Evolutionary conservation across 2,329 filamentous ascomycete species (phyloP), one percentile per base, ranked within the genome.

Genomic region (Diaporthe ampelina): DNA sequence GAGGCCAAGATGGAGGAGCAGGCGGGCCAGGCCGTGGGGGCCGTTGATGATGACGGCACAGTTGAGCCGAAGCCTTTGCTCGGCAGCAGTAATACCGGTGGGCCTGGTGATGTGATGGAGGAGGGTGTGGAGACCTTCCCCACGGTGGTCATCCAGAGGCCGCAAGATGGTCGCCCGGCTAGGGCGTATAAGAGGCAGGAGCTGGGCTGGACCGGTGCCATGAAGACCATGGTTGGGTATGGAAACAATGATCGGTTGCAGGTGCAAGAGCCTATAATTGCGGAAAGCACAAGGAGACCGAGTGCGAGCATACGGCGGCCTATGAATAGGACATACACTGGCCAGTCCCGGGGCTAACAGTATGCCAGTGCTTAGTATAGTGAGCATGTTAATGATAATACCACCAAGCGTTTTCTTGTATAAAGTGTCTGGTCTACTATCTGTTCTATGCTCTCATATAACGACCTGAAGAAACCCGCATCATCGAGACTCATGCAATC

Each of bases 1-100:
- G 63, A 67, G 29, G 63, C 45, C 63, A 63, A 67, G 45, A 13
- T 52, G 29, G 63, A 67, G 21, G 63, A 67, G 63, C 63, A 67
- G 45, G 63, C 45, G 29, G 63, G 63, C 29, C 63, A 67, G 63
- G 26, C 63, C 4, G 21, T 6, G 1, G 63, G 63, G 15, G 45
- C 11, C 0, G 15, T 52, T 4, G 63, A 67, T 4, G 63, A 67
- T 7, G 63, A 37, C 19, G 45, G 63, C 1, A 52, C 45, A 7
- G 13, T 67, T n/a, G 29, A 67, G 32, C 63, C 63, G 15, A 67
- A 67, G 45, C 63, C 45, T 0, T 45, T 67, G 45, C 63, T 67
- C 6, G 45, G 45, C 3, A 50, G 45, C 15, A 67, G 32, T 13
- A 29, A 21, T 9, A 52, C 48, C 13, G 63, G n/a, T 13, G 21